These are phyloP conservation scores for Suillus spraguei DNA, from an alignment of 768 basidiomycete genomes.

Conservation along the genomic window DNA sequence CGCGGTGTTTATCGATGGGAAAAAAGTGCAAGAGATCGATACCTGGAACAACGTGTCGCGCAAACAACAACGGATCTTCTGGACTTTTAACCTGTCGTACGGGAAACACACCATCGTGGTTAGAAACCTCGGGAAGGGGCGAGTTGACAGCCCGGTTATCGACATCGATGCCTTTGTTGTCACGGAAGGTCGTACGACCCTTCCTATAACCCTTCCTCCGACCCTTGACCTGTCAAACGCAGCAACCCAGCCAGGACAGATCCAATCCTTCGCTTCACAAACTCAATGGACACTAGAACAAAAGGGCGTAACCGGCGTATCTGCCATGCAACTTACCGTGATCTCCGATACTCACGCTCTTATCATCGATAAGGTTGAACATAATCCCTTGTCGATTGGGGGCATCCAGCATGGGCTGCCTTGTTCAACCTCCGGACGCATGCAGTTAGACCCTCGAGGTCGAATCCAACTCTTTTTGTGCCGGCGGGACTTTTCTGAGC, in stretches of 20 bases:
- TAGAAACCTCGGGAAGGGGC: constrained; percentile 51
- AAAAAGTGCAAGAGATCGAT: constrained; percentile 46
- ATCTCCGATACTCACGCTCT: constrained; percentile 71
- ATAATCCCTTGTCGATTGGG: constrained; percentile 73
- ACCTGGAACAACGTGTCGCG: constrained; percentile 38
- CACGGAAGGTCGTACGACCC: constrained; percentile 41
- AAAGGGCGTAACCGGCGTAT: constrained; percentile 71
- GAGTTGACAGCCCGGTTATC: constrained; percentile 39
- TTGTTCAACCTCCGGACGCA: constrained; percentile 72
- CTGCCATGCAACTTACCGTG: constrained; percentile 76
- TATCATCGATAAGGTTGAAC: constrained; percentile 84
- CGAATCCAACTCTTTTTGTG: constrained; percentile 85
- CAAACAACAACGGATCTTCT: constrained; percentile 68
- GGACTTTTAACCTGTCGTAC: constrained; percentile 51
- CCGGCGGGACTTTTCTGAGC: constrained; percentile 74
- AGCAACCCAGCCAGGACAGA: not conserved
- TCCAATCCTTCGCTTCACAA: not conserved
- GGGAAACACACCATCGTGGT: constrained; percentile 66
- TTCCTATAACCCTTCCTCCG: not conserved
- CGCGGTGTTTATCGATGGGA: constrained; percentile 60
- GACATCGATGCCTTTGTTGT: constrained; percentile 73
- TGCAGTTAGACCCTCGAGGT: constrained; percentile 58
- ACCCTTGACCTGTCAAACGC: constrained; percentile 4
- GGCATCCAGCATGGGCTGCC: constrained; percentile 82
- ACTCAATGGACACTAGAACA: constrained; percentile 59